Evolutionary conservation across 257 asterid genomes (phyloP).

Genomic region (Thymus quinquecostatus): DNA sequence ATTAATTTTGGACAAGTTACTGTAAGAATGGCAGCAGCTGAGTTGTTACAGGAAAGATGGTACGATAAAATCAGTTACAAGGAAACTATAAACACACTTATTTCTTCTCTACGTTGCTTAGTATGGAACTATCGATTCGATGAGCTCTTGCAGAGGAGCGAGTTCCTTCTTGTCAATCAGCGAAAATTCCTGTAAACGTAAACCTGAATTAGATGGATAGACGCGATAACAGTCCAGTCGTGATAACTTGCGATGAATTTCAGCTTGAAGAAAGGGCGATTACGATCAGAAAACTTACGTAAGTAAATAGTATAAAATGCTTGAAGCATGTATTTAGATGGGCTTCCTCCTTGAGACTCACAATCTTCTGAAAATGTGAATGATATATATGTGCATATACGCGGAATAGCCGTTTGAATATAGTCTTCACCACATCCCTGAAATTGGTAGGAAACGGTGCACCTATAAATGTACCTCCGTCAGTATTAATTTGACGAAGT

Average conservation of each 20-base stretch:
- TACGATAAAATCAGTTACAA: slow-evolving; percentile 25
- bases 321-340: slow-evolving; percentile 91
- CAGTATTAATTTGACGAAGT: slow-evolving; percentile 19
- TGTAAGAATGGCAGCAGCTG: slow-evolving; percentile 17
- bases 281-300: slow-evolving; percentile 47
- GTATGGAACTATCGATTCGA: slow-evolving; percentile 78
- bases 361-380: slow-evolving; percentile 80
- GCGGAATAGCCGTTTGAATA: slow-evolving; percentile 80
- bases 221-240: too few relatives aligned
- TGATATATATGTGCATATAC: slow-evolving; percentile 86
- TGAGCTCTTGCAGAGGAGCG: slow-evolving; percentile 87
- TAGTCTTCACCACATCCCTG: slow-evolving; percentile 82
- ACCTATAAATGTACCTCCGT: slow-evolving; percentile 52
- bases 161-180: slow-evolving; percentile 91
- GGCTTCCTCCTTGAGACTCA: slow-evolving; percentile 87
- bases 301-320: slow-evolving; percentile 75
- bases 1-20: slow-evolving; percentile 18
- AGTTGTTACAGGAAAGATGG: slow-evolving; percentile 24
- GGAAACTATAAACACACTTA: slow-evolving; percentile 30
- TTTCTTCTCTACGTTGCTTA: slow-evolving; percentile 38
- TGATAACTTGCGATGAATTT: background rate
- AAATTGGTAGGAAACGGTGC: slow-evolving; percentile 82
- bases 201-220: background rate
- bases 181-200: slow-evolving; percentile 67
- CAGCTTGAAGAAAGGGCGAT: background rate